Percentiles rank a stretch among this genome's conserved stretches.
phyloP scores from a whole-genome alignment of 257 asterid genomes.

The Capsicum rhomboideum region DNA sequence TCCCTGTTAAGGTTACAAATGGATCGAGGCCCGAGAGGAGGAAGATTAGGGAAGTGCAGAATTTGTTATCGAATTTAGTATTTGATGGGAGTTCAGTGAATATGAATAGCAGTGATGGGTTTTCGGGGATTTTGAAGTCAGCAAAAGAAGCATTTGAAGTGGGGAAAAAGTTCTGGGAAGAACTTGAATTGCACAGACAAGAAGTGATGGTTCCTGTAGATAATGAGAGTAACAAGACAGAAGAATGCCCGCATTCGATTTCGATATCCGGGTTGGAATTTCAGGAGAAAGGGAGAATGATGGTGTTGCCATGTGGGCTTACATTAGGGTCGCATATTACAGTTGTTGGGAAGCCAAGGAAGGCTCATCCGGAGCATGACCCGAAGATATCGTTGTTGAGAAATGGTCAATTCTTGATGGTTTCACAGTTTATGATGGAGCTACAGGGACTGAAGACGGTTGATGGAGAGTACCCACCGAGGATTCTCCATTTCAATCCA shows the following conservation, averaged over 20 bases:
- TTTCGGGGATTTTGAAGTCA: slow-evolving; percentile 35
- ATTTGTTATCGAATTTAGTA: slow-evolving; percentile 13
- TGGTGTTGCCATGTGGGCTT: slow-evolving; percentile 83
- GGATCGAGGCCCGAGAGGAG: slow-evolving; percentile 43
- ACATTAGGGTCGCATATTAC: slow-evolving; percentile 80
- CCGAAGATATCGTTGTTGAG: slow-evolving; percentile 67
- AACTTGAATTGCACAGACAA: slow-evolving; percentile 36
- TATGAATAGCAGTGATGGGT: slow-evolving; percentile 6
- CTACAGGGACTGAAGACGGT: slow-evolving; percentile 82
- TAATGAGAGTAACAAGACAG: slow-evolving; percentile 8
- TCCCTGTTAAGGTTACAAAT: slow-evolving; percentile 17
- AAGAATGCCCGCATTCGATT: slow-evolving; percentile 60
- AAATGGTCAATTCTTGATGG: slow-evolving; percentile 74
- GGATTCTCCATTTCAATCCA: slow-evolving; percentile 84
- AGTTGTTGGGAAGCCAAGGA: slow-evolving; percentile 62
- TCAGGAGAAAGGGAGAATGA: slow-evolving; percentile 31
- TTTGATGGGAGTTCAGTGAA: slow-evolving; percentile 7
- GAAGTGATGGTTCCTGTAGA: background rate
- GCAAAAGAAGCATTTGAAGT: slow-evolving; percentile 64
- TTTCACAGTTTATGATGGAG: slow-evolving; percentile 94
- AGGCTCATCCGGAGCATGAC: slow-evolving; percentile 60
- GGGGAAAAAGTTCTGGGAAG: slow-evolving; percentile 73
- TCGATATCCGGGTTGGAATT: slow-evolving; percentile 46
- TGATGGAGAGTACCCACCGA: slow-evolving; percentile 93
- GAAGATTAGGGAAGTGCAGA: background rate